Evolutionary conservation across 1,284 basidiomycete genomes (phyloP).

Genomic region (Microbotryum silenes-acaulis): DNA sequence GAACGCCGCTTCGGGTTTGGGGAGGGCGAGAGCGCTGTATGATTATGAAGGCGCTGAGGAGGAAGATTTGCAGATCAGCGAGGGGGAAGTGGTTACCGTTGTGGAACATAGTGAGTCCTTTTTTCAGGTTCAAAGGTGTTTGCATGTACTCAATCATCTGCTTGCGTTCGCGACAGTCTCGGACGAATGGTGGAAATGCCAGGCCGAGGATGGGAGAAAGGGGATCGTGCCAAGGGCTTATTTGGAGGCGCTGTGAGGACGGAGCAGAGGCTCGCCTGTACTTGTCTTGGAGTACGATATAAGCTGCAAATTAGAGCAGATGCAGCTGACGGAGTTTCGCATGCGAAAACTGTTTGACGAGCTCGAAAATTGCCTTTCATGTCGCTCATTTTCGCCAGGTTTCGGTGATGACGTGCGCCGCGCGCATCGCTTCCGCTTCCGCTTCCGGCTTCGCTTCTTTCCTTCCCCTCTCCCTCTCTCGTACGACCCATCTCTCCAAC

Average conservation of each 20-base stretch:
- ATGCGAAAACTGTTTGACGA: too few species aligned
- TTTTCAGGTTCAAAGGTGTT: too few species aligned
- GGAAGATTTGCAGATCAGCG: constrained; percentile 13
- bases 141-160: neutral
- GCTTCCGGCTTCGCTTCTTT: too few species aligned
- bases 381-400: too few species aligned
- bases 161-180: constrained; percentile 7
- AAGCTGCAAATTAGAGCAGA: too few species aligned
- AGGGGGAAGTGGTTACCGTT: constrained; percentile 13
- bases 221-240: constrained; percentile 14
- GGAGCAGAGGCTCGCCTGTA: neutral
- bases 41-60: constrained; percentile 17
- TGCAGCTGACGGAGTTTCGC: too few species aligned
- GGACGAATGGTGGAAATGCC: constrained; percentile 21
- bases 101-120: constrained; percentile 2
- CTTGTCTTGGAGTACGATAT: too few species aligned
- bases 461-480: too few species aligned
- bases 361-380: too few species aligned
- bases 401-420: too few species aligned
- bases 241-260: neutral
- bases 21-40: constrained; percentile 10
- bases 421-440: too few species aligned
- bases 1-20: neutral
- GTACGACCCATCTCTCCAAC: too few species aligned
- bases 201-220: constrained; percentile 3